These are phyloP conservation scores for Pyrenophora seminiperda DNA, from an alignment of 2,329 filamentous ascomycete genomes.

Conservation along the genomic window DNA sequence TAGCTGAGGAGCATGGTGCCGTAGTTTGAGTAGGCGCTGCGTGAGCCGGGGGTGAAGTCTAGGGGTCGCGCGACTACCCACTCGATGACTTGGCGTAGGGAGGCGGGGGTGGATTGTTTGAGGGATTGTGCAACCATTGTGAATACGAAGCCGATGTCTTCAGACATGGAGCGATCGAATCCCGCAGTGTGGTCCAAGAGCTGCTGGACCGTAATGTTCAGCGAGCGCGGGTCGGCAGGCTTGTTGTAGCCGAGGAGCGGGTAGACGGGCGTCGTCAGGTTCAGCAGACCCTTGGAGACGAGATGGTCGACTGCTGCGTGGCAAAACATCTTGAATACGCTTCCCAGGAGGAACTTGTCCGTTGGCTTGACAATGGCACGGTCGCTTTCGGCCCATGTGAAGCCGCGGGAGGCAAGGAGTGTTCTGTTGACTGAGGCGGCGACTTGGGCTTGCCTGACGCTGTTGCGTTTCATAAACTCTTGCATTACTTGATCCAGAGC, in stretches of 20 bases:
- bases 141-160: slow-evolving; percentile 29
- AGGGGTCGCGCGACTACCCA: slow-evolving; percentile 21
- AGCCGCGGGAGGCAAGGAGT: slow-evolving; percentile 23
- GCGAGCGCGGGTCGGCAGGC: slow-evolving; percentile 21
- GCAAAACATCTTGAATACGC: slow-evolving; percentile 31
- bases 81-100: slow-evolving; percentile 27
- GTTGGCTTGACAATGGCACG: slow-evolving; percentile 19
- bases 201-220: slow-evolving; percentile 29
- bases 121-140: slow-evolving; percentile 18
- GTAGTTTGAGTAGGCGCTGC: slow-evolving; percentile 26
- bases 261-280: slow-evolving; percentile 24
- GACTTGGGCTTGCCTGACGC: slow-evolving; percentile 32
- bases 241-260: slow-evolving; percentile 25
- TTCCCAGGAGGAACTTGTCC: slow-evolving; percentile 33
- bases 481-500: slow-evolving; percentile 21
- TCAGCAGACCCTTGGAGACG: slow-evolving; percentile 18
- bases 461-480: slow-evolving; percentile 26
- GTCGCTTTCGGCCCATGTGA: slow-evolving; percentile 30
- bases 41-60: slow-evolving; percentile 24
- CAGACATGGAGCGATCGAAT: slow-evolving; percentile 21
- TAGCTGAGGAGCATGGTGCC: slow-evolving; percentile 28
- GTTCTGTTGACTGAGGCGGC: slow-evolving; percentile 26
- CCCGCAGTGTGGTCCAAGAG: slow-evolving; percentile 29
- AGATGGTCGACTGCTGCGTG: slow-evolving; percentile 24
- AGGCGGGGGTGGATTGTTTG: slow-evolving; percentile 22